phyloP scores from a whole-genome alignment of 495 filamentous ascomycete species.

The Collariella sp. region DNA sequence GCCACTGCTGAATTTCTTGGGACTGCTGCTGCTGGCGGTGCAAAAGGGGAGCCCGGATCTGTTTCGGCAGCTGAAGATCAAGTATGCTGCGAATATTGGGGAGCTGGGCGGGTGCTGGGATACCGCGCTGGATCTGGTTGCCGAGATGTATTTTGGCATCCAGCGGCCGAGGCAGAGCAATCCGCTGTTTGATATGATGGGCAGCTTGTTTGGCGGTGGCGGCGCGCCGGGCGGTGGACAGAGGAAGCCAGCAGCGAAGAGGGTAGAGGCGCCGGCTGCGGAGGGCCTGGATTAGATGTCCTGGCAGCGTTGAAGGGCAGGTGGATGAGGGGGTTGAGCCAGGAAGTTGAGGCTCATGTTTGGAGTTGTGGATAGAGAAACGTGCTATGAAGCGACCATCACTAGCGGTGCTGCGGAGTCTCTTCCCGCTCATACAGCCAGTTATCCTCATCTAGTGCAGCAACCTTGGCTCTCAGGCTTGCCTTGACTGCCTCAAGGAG shows the following conservation, averaged over 20 bases:
- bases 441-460: conserved; percentile 68
- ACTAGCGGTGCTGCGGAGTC: conserved; percentile 22
- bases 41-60: conserved; percentile 71
- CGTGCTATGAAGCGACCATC: not conserved
- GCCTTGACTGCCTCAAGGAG: conserved; percentile 61
- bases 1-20: conserved; percentile 88
- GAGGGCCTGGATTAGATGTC: conserved; percentile 43
- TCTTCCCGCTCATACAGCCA: conserved; percentile 86
- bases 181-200: conserved; percentile 95
- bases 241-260: conserved; percentile 34
- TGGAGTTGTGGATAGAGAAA: not conserved
- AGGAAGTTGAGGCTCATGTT: not conserved
- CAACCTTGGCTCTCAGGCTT: conserved; percentile 63
- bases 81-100: conserved; percentile 68
- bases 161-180: conserved; percentile 79
- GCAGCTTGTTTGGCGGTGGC: conserved; percentile 77
- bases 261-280: conserved; percentile 41
- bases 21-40: conserved; percentile 69
- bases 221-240: conserved; percentile 36
- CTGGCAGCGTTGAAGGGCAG: too few species aligned
- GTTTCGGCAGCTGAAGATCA: conserved; percentile 71
- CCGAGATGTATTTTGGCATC: conserved; percentile 97
- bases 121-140: conserved; percentile 75
- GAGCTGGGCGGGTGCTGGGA: conserved; percentile 68
- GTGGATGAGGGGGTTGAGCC: not conserved